A percentile compares a stretch with the other conserved stretches of the same genome.
These are phyloP conservation scores for Neopestalotiopsis clavispora DNA, from an alignment of 2,329 filamentous ascomycete genomes.

Conservation along the genomic window DNA sequence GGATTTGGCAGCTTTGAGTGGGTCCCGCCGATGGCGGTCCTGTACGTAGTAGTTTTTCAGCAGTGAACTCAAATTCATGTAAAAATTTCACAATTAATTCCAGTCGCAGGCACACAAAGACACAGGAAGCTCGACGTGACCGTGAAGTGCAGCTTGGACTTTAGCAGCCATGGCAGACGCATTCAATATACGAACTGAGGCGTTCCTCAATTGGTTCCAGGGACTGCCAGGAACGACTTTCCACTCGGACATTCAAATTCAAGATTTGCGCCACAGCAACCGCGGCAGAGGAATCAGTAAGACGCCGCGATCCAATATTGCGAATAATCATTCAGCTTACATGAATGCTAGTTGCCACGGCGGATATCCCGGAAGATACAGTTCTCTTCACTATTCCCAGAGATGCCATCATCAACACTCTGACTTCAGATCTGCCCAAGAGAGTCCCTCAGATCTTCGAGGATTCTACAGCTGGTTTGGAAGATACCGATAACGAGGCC, in stretches of 20 bases:
- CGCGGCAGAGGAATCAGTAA: conserved; percentile 62
- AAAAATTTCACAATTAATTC: background rate
- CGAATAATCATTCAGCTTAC: conserved; percentile 19
- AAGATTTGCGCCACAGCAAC: conserved; percentile 53
- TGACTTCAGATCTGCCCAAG: conserved; percentile 71
- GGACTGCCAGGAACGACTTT: conserved; percentile 57
- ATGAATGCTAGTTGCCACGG: conserved; percentile 64
- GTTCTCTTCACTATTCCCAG: conserved; percentile 82
- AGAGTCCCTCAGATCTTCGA: conserved; percentile 61
- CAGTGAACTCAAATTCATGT: background rate
- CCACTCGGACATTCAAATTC: conserved; percentile 55
- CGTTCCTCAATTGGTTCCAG: conserved; percentile 61
- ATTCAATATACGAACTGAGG: conserved; percentile 49
- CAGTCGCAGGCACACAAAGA: background rate
- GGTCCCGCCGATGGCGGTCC: background rate
- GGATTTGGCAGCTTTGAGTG: background rate
- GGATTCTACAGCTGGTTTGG: conserved; percentile 35
- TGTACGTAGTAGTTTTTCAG: background rate
- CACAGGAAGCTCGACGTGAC: background rate
- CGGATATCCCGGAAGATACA: conserved; percentile 75
- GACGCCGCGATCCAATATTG: background rate
- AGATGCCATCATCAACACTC: conserved; percentile 69
- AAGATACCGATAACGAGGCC: conserved; percentile 43
- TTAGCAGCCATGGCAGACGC: conserved; percentile 34
- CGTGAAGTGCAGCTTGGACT: background rate